These are phyloP conservation scores for Chaetomium olivaceum DNA, from an alignment of 2,329 filamentous ascomycete species.

Conservation along the genomic window DNA sequence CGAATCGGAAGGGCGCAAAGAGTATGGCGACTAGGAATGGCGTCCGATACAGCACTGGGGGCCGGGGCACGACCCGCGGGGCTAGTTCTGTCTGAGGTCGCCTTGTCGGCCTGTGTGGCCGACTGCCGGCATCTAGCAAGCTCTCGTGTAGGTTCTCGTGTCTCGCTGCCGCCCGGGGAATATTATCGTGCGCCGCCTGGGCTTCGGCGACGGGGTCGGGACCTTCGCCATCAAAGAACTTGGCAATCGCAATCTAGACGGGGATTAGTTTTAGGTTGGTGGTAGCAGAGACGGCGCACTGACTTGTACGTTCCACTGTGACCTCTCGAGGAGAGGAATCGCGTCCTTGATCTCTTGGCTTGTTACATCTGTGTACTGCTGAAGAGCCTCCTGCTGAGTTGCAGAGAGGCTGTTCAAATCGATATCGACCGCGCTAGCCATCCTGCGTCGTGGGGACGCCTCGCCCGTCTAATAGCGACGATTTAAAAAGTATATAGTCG, in stretches of 20 bases:
- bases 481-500: too few relatives aligned
- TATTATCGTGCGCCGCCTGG: constrained; percentile 60
- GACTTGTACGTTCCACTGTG: constrained; percentile 95
- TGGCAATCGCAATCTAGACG: constrained; percentile 82
- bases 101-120: constrained; percentile 38
- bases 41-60: constrained; percentile 66
- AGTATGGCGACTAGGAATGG: constrained; percentile 76
- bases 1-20: constrained; percentile 76
- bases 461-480: not conserved
- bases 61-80: constrained; percentile 79
- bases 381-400: constrained; percentile 77
- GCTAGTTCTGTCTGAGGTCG: constrained; percentile 62
- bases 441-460: constrained; percentile 31
- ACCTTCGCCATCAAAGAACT: constrained; percentile 96
- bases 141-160: constrained; percentile 74
- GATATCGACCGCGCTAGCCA: constrained; percentile 49
- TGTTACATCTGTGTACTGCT: constrained; percentile 87
- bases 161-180: constrained; percentile 60
- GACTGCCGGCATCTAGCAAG: constrained; percentile 44
- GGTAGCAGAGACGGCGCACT: constrained; percentile 21
- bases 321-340: constrained; percentile 75
- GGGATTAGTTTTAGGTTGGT: constrained; percentile 6
- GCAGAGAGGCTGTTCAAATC: constrained; percentile 71
- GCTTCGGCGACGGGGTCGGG: constrained; percentile 80
- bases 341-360: constrained; percentile 77